Conservation (phyloP, 1,284 basidiomycete genomes). For the Entoloma clypeatum region DNA sequence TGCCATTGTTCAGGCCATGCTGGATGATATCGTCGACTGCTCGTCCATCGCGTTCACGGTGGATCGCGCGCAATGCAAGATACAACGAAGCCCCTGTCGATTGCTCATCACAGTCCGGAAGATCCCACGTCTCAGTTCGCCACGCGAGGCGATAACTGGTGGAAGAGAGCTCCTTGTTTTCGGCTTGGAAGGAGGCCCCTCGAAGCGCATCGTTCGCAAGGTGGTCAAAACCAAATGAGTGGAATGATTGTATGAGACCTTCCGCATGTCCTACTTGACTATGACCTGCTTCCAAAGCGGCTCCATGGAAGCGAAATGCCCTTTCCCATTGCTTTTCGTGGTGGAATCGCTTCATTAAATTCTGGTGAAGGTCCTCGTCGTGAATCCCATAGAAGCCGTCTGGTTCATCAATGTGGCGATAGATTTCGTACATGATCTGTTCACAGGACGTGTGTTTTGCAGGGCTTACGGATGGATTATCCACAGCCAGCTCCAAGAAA, state of each 20-base stretch:
- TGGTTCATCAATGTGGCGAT: slow-evolving; percentile 93
- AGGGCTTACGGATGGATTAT: slow-evolving; percentile 38
- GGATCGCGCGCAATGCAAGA: slow-evolving; percentile 70
- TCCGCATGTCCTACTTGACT: slow-evolving; percentile 39
- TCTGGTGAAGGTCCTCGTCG: slow-evolving; percentile 68
- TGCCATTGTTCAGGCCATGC: slow-evolving; percentile 52
- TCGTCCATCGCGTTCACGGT: slow-evolving; percentile 62
- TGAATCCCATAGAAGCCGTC: slow-evolving; percentile 97
- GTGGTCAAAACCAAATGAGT: slow-evolving; percentile 84
- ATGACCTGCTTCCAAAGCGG: slow-evolving; percentile 65
- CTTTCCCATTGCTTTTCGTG: slow-evolving; percentile 93
- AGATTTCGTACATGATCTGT: slow-evolving; percentile 84
- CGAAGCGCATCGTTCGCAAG: slow-evolving; percentile 69
- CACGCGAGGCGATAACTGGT: slow-evolving; percentile 81
- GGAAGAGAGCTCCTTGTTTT: slow-evolving; percentile 34
- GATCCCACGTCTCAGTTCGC: slow-evolving; percentile 90
- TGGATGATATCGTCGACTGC: slow-evolving; percentile 48
- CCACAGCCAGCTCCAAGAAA: slow-evolving; percentile 81
- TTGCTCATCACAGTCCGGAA: slow-evolving; percentile 58
- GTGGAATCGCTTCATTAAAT: slow-evolving; percentile 81
- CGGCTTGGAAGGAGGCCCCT: slow-evolving; percentile 33
- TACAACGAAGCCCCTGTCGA: slow-evolving; percentile 67
- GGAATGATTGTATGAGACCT: slow-evolving; percentile 72
- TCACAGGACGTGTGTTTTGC: slow-evolving; percentile 39
- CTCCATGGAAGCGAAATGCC: slow-evolving; percentile 88